These are phyloP conservation scores for Sarcodon aspratus DNA, from an alignment of 768 basidiomycete genomes.

Conservation along the genomic window DNA sequence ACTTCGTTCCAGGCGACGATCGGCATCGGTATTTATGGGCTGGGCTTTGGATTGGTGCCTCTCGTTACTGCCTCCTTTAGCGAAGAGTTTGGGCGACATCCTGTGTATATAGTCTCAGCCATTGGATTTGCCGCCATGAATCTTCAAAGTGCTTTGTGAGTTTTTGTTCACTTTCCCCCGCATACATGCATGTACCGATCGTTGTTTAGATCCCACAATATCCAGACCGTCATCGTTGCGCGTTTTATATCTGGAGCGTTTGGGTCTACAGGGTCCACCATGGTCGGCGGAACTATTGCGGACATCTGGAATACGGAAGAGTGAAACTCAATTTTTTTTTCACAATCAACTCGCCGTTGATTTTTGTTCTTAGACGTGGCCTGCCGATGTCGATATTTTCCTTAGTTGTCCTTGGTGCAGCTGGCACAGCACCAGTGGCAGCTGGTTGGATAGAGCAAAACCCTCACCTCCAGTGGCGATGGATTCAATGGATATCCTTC, in stretches of 20 bases:
- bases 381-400: slow-evolving; percentile 72
- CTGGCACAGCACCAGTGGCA: slow-evolving; percentile 50
- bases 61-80: slow-evolving; percentile 60
- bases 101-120: slow-evolving; percentile 41
- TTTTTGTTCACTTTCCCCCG: neutral
- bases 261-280: slow-evolving; percentile 58
- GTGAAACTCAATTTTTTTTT: slow-evolving; percentile 25
- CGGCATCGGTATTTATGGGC: slow-evolving; percentile 34
- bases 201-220: slow-evolving; percentile 23
- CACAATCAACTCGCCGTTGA: neutral
- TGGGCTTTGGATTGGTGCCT: slow-evolving; percentile 54
- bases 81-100: slow-evolving; percentile 61
- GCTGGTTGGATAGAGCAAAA: slow-evolving; percentile 62
- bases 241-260: slow-evolving; percentile 58
- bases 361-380: slow-evolving; percentile 42
- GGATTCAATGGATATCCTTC: slow-evolving; percentile 77
- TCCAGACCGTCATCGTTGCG: slow-evolving; percentile 53
- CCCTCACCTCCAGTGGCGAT: slow-evolving; percentile 52
- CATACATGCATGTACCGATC: neutral
- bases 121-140: slow-evolving; percentile 41
- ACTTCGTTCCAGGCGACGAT: slow-evolving; percentile 18
- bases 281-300: slow-evolving; percentile 67
- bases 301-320: slow-evolving; percentile 58
- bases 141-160: slow-evolving; percentile 31
- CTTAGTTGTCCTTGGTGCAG: slow-evolving; percentile 44